A percentile compares a stretch with the other conserved stretches of the same genome.
phyloP scores from a whole-genome alignment of 176 grass and related monocot species.

The Avena sativa region DNA sequence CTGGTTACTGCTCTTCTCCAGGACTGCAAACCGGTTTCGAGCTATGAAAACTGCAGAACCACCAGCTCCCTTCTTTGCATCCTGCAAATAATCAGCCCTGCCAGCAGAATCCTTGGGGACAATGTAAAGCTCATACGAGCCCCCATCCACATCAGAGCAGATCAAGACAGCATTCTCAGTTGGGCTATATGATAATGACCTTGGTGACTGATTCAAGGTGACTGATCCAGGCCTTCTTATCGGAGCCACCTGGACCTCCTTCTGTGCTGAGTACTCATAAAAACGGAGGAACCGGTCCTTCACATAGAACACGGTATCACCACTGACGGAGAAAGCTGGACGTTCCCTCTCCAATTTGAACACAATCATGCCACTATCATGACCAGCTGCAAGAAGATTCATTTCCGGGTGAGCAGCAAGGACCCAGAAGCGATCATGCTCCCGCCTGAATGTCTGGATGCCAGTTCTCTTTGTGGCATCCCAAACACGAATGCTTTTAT shows the following conservation, averaged over 20 bases:
- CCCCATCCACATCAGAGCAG: slow-evolving; percentile 88
- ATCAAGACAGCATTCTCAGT: slow-evolving; percentile 94
- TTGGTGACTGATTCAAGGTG: slow-evolving; percentile 85
- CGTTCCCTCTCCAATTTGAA: slow-evolving; percentile 94
- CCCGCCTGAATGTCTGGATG: slow-evolving; percentile 82
- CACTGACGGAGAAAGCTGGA: slow-evolving; percentile 74
- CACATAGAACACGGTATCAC: slow-evolving; percentile 80
- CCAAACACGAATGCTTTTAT: slow-evolving; percentile 96
- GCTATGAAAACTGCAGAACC: slow-evolving; percentile 85
- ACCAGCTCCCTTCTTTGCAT: slow-evolving; percentile 80
- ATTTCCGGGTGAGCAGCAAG: slow-evolving; percentile 91
- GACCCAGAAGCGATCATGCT: slow-evolving; percentile 99
- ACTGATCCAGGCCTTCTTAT: slow-evolving; percentile 81
- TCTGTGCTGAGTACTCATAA: slow-evolving; percentile 75
- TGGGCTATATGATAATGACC: slow-evolving; percentile 80
- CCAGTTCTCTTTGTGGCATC: slow-evolving; percentile 93
- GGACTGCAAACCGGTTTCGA: slow-evolving; percentile 85
- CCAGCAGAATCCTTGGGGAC: slow-evolving; percentile 82
- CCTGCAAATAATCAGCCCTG: slow-evolving; percentile 80
- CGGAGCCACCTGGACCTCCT: slow-evolving; percentile 75
- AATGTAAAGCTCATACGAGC: slow-evolving; percentile 86
- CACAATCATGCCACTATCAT: slow-evolving; percentile 95
- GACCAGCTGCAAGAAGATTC: slow-evolving; percentile 95
- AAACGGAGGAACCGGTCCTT: slow-evolving; percentile 87
- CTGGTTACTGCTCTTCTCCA: slow-evolving; percentile 89